Evolutionary conservation across 225 moss, liverwort and hornwort species (phyloP).

Genomic region (Bryum argenteum): DNA sequence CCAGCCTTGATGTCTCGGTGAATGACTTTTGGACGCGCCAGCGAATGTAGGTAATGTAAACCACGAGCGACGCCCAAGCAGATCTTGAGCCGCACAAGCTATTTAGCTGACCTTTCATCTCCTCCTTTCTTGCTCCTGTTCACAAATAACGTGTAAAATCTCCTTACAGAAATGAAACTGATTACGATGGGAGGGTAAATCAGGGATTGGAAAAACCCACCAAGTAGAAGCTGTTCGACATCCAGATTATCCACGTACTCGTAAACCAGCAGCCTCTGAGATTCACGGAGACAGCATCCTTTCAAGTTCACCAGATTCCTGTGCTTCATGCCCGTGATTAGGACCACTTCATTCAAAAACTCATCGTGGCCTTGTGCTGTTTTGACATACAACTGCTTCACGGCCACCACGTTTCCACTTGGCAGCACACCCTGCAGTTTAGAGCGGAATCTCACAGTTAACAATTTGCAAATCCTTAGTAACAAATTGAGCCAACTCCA

Average conservation of each 20-base stretch:
- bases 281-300: slow-evolving; percentile 11
- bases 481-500: too few relatives aligned
- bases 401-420: slow-evolving; percentile 30
- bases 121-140: slow-evolving; percentile 9
- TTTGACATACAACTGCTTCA: slow-evolving; percentile 36
- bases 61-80: slow-evolving; percentile 36
- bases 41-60: slow-evolving; percentile 24
- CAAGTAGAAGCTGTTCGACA: slow-evolving; percentile 8
- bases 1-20: slow-evolving; percentile 34
- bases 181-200: background rate
- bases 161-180: too few relatives aligned
- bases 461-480: too few relatives aligned
- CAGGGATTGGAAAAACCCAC: background rate
- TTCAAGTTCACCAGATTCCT: slow-evolving; percentile 8
- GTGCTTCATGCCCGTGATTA: slow-evolving; percentile 17
- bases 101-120: background rate
- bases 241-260: slow-evolving; percentile 15
- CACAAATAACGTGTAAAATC: too few relatives aligned
- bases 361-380: slow-evolving; percentile 29
- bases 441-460: background rate
- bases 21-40: slow-evolving; percentile 31
- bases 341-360: slow-evolving; percentile 33
- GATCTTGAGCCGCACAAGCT: slow-evolving; percentile 17
- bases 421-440: slow-evolving; percentile 23
- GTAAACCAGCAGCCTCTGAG: slow-evolving; percentile 12